phyloP scores from a whole-genome alignment of 129 eudicot species.

The Centaurea solstitialis region DNA sequence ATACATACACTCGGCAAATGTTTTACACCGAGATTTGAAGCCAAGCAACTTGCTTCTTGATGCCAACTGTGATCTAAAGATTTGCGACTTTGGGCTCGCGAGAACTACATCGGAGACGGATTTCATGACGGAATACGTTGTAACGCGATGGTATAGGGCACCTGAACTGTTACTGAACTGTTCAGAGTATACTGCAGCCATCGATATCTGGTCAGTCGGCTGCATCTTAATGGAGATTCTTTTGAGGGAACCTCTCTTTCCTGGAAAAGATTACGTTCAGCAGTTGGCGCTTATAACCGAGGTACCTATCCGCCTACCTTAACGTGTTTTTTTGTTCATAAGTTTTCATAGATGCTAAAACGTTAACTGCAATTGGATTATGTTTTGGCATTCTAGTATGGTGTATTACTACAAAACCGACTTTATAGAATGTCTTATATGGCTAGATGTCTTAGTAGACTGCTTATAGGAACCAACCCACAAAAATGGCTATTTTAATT shows the following conservation, averaged over 20 bases:
- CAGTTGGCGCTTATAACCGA: constrained; percentile 80
- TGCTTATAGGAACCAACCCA: background rate
- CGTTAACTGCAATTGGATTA: background rate
- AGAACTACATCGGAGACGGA: constrained; percentile 90
- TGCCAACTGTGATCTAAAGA: constrained; percentile 92
- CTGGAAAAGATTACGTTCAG: constrained; percentile 91
- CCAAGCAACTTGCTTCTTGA: constrained; percentile 90
- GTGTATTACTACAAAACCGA: background rate
- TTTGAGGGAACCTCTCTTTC: constrained; percentile 80
- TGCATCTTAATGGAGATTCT: constrained; percentile 91
- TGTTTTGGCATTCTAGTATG: background rate
- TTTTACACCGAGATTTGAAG: constrained; percentile 87
- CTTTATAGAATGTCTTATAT: background rate
- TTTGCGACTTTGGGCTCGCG: constrained; percentile 95
- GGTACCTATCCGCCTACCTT: constrained; percentile 40
- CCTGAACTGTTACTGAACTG: constrained; percentile 88
- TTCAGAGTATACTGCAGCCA: constrained; percentile 92
- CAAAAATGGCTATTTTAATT: too few species aligned
- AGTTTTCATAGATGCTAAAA: background rate
- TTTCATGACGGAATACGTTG: constrained; percentile 94
- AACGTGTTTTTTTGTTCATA: background rate
- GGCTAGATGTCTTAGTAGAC: background rate
- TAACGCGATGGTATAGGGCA: constrained; percentile 93
- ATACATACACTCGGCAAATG: constrained; percentile 86
- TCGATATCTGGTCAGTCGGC: constrained; percentile 96